Percentiles rank a stretch among this genome's conserved stretches.
phyloP scores from a whole-genome alignment of 306 rosid genomes.

The Prunus fruticosa region DNA sequence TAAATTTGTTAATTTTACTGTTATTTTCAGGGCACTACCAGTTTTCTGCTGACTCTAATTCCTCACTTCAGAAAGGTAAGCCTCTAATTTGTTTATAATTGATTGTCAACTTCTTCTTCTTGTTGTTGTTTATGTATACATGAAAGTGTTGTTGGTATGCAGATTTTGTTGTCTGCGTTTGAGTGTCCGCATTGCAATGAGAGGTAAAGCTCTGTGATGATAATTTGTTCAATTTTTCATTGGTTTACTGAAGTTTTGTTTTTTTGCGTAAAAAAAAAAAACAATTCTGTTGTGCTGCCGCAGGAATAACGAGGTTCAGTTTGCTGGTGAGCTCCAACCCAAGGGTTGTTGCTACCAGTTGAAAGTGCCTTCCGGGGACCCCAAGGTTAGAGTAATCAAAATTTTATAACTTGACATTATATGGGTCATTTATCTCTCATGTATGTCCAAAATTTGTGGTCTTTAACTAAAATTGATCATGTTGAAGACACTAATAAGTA shows the following conservation, averaged over 20 bases:
- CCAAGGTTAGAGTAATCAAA: slow-evolving; percentile 45
- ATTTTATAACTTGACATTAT: background rate
- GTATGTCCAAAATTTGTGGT: background rate
- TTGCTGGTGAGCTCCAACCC: slow-evolving; percentile 92
- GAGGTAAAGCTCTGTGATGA: slow-evolving; percentile 47
- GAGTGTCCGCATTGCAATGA: slow-evolving; percentile 92
- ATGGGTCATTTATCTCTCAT: background rate
- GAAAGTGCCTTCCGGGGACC: slow-evolving; percentile 60
- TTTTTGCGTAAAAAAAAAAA: background rate
- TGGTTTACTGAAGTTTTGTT: background rate
- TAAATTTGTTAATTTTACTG: background rate
- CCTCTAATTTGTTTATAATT: background rate
- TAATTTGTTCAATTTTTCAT: background rate
- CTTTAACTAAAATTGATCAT: background rate
- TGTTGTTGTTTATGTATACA: background rate
- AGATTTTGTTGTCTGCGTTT: slow-evolving; percentile 89
- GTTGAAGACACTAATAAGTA: background rate
- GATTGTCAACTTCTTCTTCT: background rate
- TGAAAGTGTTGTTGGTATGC: slow-evolving; percentile 9
- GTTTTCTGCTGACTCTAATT: slow-evolving; percentile 65
- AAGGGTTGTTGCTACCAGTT: slow-evolving; percentile 76
- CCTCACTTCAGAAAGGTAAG: slow-evolving; percentile 88
- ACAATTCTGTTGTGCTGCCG: slow-evolving; percentile 6
- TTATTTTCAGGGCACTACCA: slow-evolving; percentile 61
- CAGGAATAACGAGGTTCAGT: slow-evolving; percentile 96